Percentiles rank a stretch among this genome's conserved stretches.
Conservation (phyloP, 371 early-diverging fungal genomes). For the Mortierella sp. region DNA sequence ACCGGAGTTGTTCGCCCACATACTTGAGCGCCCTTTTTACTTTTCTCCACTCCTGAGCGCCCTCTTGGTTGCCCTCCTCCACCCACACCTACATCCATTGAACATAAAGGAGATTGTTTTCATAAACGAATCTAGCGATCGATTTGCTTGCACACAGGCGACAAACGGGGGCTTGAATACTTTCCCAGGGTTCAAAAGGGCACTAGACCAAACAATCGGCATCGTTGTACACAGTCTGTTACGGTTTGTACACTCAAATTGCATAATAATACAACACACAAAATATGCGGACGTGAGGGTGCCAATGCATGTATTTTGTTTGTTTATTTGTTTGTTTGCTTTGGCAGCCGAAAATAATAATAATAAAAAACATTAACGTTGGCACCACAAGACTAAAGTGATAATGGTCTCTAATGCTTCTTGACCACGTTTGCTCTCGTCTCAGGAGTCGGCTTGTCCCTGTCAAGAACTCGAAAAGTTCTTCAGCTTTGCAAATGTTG, state of each 20-base stretch:
- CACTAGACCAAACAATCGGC: not conserved
- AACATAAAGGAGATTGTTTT: not conserved
- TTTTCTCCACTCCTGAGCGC: not conserved
- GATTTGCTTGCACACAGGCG: not conserved
- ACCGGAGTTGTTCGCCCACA: constrained; percentile 19
- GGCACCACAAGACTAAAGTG: not conserved
- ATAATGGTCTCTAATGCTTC: not conserved
- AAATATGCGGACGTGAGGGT: not conserved
- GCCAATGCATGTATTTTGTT: not conserved
- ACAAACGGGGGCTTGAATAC: not conserved
- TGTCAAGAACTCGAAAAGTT: too few species aligned
- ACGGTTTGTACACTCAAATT: not conserved
- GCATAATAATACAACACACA: not conserved
- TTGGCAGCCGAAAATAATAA: not conserved
- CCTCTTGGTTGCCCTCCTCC: not conserved
- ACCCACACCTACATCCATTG: not conserved
- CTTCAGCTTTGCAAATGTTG: not conserved
- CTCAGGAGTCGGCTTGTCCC: not conserved
- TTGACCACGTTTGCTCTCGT: constrained; percentile 13
- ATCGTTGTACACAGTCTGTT: not conserved
- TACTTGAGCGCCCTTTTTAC: not conserved
- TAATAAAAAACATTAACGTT: not conserved
- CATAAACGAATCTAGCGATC: not conserved
- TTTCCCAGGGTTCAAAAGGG: constrained; percentile 10
- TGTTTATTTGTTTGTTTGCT: not conserved